These are phyloP conservation scores for Russula vinacea DNA, from an alignment of 768 basidiomycete species.

Conservation along the genomic window DNA sequence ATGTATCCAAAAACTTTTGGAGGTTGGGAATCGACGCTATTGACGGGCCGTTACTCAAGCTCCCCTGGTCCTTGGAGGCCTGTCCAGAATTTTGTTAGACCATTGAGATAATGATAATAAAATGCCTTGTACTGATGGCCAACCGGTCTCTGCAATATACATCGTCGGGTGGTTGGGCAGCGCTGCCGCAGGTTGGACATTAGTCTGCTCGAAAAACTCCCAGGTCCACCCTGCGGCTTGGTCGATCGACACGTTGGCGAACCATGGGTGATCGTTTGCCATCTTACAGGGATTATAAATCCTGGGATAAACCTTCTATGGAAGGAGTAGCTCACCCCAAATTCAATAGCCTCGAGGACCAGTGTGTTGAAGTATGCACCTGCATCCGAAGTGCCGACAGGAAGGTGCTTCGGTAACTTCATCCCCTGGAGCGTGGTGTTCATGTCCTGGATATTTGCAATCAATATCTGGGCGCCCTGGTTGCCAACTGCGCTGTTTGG, in stretches of 20 bases:
- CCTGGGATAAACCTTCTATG: slow-evolving; percentile 51
- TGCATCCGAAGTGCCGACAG: slow-evolving; percentile 81
- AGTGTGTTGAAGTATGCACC: slow-evolving; percentile 77
- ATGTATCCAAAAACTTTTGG: slow-evolving; percentile 82
- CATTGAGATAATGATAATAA: not conserved
- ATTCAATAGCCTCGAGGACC: slow-evolving; percentile 63
- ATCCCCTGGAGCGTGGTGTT: slow-evolving; percentile 51
- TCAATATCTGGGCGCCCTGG: slow-evolving; percentile 58
- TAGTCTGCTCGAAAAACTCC: slow-evolving; percentile 67
- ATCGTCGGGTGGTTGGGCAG: slow-evolving; percentile 72
- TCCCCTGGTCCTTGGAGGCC: slow-evolving; percentile 57
- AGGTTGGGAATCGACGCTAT: slow-evolving; percentile 57
- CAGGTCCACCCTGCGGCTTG: slow-evolving; percentile 78
- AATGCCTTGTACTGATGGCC: slow-evolving; percentile 59
- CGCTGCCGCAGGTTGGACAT: slow-evolving; percentile 53
- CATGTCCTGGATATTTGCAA: slow-evolving; percentile 66
- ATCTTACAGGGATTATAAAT: slow-evolving; percentile 70
- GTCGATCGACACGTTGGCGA: slow-evolving; percentile 70
- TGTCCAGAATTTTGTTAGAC: slow-evolving; percentile 32
- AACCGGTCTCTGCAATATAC: slow-evolving; percentile 94
- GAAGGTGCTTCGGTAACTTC: slow-evolving; percentile 56
- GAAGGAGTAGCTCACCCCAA: slow-evolving; percentile 50
- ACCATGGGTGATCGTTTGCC: slow-evolving; percentile 94
- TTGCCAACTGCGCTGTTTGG: slow-evolving; percentile 61
- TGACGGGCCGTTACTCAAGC: slow-evolving; percentile 66